Percentiles rank a stretch among this genome's conserved stretches.
These are phyloP conservation scores for Ceratocystis destructans DNA, from an alignment of 2,329 filamentous ascomycete species.

Conservation along the genomic window DNA sequence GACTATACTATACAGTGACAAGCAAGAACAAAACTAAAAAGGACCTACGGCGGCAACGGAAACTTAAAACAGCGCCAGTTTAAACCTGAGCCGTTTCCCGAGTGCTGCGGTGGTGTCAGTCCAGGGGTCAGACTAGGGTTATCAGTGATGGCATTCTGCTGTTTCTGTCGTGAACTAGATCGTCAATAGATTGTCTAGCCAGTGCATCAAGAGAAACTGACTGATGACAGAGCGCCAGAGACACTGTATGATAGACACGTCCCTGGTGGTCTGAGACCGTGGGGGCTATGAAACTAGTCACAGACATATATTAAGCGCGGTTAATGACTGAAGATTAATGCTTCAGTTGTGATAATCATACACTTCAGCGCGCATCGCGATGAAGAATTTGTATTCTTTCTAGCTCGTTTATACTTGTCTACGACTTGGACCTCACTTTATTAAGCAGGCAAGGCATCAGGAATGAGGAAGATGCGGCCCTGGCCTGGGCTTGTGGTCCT, in stretches of 20 bases:
- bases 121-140: background rate
- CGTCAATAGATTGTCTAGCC: background rate
- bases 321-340: background rate
- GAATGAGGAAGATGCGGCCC: background rate
- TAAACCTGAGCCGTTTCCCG: too few species aligned
- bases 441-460: background rate
- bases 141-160: background rate
- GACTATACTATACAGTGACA: too few species aligned
- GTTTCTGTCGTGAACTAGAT: background rate
- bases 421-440: background rate
- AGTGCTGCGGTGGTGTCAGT: too few species aligned
- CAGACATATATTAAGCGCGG: background rate
- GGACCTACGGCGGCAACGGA: too few species aligned
- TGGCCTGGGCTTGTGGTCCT: background rate
- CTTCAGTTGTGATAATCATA: constrained; percentile 4
- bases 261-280: background rate
- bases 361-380: background rate
- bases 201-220: background rate
- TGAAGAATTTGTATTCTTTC: background rate
- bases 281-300: background rate
- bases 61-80: too few species aligned
- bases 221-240: background rate
- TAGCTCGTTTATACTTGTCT: background rate
- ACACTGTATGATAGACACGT: background rate
- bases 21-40: too few species aligned